Evolutionary conservation across 179 eudicot genomes (phyloP), one percentile per base, ranked within the genome.

Genomic region (Beta corolliflora): DNA sequence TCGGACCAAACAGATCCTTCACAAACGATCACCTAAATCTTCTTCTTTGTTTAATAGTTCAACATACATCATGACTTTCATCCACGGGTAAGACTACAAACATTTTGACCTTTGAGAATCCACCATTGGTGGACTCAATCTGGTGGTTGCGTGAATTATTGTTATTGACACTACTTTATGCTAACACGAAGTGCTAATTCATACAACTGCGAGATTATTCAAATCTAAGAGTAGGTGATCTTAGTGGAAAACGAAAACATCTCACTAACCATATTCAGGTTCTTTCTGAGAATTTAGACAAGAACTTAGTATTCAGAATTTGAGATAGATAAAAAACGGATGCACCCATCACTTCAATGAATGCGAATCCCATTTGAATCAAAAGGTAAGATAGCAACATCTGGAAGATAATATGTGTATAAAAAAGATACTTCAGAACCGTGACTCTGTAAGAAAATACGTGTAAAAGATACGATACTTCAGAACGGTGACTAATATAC

Each of bases 401-500:
- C 18, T 41, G 18, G 56, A 56, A 61, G 64, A 78, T 3, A 4
- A 36, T 19, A 61, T 10, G 12, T 7, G 53, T 54, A 19, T 16
- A 46, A 15, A 77, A 25, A 66, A 72, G 21, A 23, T 21, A 7
- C 45, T 71, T 71, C 23, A 23, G 15, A 58, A 61, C 56, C 52
- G 16, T 14, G 48, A 31, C 18, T 64, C 96, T 86, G 88, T 7
- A 7, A 75, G 9, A 2, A 36, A 29, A 61, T 10, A 9, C 4
- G 53, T 54, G 41, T 16, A 46, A 11, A 46, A 15, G 12, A 77
- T 52, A 67, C 60, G 21, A 23, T 21, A 7, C 45, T 71, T 71
- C 19, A 36, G 18, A 58, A 61, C 48, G 58, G 23, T 14, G 48
- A 23, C 21, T 64, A 0, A 44, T 25, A 69, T 87, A 96, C 99